Evolutionary conservation across 768 basidiomycete species (phyloP), one percentile per base, ranked within the genome.

Genomic region (Xerocomus spinulosus): DNA sequence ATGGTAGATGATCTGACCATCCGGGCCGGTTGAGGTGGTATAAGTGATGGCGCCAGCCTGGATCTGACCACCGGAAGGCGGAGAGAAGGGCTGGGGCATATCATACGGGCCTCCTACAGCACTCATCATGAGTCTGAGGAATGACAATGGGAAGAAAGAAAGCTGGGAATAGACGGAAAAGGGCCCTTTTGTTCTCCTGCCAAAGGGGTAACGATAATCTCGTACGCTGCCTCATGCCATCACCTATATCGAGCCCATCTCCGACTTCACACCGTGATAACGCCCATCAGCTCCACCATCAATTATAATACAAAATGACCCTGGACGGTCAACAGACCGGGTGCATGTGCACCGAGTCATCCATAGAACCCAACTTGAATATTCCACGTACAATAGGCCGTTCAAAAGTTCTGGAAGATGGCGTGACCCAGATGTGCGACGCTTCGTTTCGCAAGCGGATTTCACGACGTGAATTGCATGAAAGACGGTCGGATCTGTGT

Each of bases 1-100:
- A 58, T 88, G 83, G 61, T 90, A 90, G 45, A 75, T 60, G 25
- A 78, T 46, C 52, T 74, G 71, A 15, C 87, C 87, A 69, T 88
- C 81, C 30, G 77, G 70, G 3, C 73, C 74, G 1, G 71, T 75
- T 2, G 80, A 74, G 10, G 85, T 86, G 1, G 85, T 85, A 53
- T 87, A 89, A 18, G 84, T 87, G 57, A 84, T 73, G 30, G 84
- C 68, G n/a, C 85, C 86, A 28, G 85, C 76, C 29, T 73, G 69
- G 46, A 87, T 81, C 62, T 79, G 75, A 35, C 64, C 64, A 29
- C 67, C 66, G 8, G 60, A 15, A 14, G 64, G 41, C 1, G 68
- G 57, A 15, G 69, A 58, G 34, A 42, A 69, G 59, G 51, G 66
- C 54, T 53, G 68, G 42, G 55, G 64, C 50, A 54, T 51, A 51